These are phyloP conservation scores for Mortierella sp. DNA, from an alignment of 371 early-diverging fungal species.

Conservation along the genomic window DNA sequence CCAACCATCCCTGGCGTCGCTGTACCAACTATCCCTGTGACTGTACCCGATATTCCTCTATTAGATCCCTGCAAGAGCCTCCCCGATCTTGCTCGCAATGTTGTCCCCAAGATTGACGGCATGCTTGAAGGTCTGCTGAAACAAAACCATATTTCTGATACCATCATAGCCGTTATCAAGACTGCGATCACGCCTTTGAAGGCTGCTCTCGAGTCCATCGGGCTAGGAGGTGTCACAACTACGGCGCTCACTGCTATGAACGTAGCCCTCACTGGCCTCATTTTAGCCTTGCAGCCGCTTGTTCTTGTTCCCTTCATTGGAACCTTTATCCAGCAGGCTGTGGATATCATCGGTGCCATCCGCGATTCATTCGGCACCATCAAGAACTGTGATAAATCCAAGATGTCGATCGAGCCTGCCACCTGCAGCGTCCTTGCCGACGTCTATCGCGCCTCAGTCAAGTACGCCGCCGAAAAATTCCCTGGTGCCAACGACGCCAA, in stretches of 20 bases:
- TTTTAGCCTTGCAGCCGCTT: not conserved
- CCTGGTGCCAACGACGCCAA: constrained; percentile 12
- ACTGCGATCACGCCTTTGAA: not conserved
- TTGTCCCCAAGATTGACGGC: not conserved
- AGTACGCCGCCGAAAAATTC: constrained; percentile 10
- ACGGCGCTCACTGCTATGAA: not conserved
- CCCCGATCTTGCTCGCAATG: not conserved
- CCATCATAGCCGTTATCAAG: not conserved
- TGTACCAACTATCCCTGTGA: not conserved
- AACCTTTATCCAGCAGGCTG: not conserved
- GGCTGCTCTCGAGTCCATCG: not conserved
- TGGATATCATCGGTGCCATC: not conserved
- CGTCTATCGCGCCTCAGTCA: constrained; percentile 24
- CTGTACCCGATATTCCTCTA: no score
- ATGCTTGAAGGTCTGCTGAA: not conserved
- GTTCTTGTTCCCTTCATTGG: not conserved
- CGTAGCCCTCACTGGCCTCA: not conserved
- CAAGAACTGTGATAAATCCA: not conserved
- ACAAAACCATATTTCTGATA: not conserved
- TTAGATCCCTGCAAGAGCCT: not conserved
- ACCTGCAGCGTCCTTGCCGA: constrained; percentile 19
- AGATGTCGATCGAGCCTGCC: not conserved
- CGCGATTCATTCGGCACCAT: no score
- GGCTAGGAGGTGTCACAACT: not conserved
- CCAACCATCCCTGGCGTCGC: not conserved